Percentiles rank a stretch among this genome's conserved stretches.
Evolutionary conservation across 2,329 filamentous ascomycete species (phyloP).

Genomic region (Trichoderma sp.): DNA sequence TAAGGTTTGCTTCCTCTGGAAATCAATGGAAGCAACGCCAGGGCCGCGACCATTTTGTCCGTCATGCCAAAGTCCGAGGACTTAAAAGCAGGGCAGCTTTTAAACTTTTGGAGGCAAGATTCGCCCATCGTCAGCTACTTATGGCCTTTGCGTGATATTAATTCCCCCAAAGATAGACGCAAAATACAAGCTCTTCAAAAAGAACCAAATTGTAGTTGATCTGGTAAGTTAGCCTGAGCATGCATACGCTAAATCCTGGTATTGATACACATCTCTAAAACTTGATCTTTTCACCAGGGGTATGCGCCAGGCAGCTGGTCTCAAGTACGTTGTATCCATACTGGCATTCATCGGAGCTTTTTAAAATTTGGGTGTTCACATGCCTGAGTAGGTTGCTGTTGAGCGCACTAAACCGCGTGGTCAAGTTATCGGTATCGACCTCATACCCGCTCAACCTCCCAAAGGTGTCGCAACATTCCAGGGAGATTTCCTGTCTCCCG

Average conservation of each 20-base stretch:
- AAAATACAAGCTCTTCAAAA: conserved; percentile 76
- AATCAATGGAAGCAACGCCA: conserved; percentile 84
- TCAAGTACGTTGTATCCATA: conserved; percentile 50
- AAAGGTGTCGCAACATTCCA: conserved; percentile 92
- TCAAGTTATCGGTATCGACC: conserved; percentile 85
- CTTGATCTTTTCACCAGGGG: conserved; percentile 51
- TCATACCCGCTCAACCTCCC: conserved; percentile 90
- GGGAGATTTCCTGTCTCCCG: conserved; percentile 81
- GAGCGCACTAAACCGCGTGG: conserved; percentile 75
- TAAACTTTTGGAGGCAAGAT: conserved; percentile 80
- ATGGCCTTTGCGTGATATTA: background rate
- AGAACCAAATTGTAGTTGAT: conserved; percentile 85
- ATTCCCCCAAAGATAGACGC: conserved; percentile 59
- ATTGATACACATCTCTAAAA: background rate
- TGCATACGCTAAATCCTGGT: too few species aligned
- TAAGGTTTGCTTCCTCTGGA: conserved; percentile 54
- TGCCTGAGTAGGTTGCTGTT: conserved; percentile 67
- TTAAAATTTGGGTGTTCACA: background rate
- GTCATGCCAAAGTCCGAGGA: conserved; percentile 74
- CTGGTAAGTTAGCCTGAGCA: conserved; percentile 56
- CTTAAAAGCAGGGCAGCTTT: conserved; percentile 91
- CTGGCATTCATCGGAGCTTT: background rate
- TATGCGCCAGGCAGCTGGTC: conserved; percentile 78
- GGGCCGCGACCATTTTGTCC: conserved; percentile 68
- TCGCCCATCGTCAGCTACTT: background rate